Conservation (phyloP, 768 basidiomycete genomes). For the Naganishia friedmannii region DNA sequence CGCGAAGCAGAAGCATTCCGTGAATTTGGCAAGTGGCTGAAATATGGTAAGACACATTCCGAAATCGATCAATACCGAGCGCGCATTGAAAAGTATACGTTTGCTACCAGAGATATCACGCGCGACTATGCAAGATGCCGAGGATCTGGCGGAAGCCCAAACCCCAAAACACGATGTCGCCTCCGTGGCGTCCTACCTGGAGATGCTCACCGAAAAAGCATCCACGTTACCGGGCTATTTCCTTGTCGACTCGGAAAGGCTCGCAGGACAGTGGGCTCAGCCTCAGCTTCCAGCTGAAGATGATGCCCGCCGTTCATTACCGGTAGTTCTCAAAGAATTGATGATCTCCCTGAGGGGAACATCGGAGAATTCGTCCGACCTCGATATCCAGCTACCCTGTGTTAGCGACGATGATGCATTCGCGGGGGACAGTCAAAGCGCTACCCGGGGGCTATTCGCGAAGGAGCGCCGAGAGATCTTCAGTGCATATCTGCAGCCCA, state of each 20-base stretch:
- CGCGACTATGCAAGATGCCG: conserved; percentile 2
- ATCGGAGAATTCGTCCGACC: not conserved
- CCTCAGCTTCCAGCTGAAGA: not conserved
- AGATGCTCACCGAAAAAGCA: conserved; percentile 3
- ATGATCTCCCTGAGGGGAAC: not conserved
- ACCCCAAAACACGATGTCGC: conserved; percentile 15
- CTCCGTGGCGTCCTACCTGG: not conserved
- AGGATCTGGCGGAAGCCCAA: conserved; percentile 2
- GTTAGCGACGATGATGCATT: not conserved
- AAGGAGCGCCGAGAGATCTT: too few species aligned
- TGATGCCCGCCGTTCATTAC: not conserved
- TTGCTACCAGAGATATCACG: conserved; percentile 8
- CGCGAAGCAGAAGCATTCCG: conserved; percentile 14
- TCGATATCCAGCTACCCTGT: not conserved
- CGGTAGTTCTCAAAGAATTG: conserved; percentile 5
- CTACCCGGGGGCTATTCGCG: not conserved
- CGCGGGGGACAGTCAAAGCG: not conserved
- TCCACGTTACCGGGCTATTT: conserved; percentile 5
- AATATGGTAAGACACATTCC: conserved; percentile 16
- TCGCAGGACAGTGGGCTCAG: not conserved
- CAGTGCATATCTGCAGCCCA: not conserved
- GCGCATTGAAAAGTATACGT: not conserved
- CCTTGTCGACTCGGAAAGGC: conserved; percentile 7
- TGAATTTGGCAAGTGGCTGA: conserved; percentile 28
- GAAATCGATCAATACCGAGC: not conserved